A percentile compares a stretch with the other conserved stretches of the same genome.
These are phyloP conservation scores for Aspergillus haitiensis DNA, from an alignment of 495 filamentous ascomycete species.

Conservation along the genomic window DNA sequence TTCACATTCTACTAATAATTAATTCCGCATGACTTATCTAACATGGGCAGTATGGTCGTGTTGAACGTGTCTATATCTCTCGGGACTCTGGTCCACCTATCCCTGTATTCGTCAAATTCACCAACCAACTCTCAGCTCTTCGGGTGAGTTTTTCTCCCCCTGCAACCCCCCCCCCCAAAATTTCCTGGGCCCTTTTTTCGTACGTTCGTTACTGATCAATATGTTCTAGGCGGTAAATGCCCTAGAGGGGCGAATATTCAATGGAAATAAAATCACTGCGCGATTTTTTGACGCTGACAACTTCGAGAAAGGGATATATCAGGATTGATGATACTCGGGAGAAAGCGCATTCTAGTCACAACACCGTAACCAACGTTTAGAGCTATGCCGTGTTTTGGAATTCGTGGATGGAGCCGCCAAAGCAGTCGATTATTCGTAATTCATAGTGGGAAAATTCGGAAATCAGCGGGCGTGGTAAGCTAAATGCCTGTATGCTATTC, in stretches of 20 bases:
- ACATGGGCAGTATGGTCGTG: constrained; percentile 67
- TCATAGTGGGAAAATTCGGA: background rate
- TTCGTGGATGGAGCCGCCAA: background rate
- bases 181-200: background rate
- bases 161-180: background rate
- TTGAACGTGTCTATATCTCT: constrained; percentile 80
- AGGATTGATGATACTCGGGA: constrained; percentile 27
- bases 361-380: background rate
- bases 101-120: constrained; percentile 90
- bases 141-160: constrained; percentile 55
- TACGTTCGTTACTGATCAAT: constrained; percentile 9
- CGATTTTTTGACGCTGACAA: constrained; percentile 76
- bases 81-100: constrained; percentile 49
- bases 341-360: background rate
- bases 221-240: constrained; percentile 75
- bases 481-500: background rate
- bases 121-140: constrained; percentile 72
- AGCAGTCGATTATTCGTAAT: no score
- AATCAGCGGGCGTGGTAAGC: background rate
- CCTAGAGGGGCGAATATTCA: constrained; percentile 79
- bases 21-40: constrained; percentile 2
- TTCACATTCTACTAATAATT: constrained; percentile 13
- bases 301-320: constrained; percentile 73
- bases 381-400: background rate
- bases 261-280: constrained; percentile 76